Base-by-base conservation (phyloP, 2,329 filamentous ascomycete species). In the Macrophomina pseudophaseolina region DNA sequence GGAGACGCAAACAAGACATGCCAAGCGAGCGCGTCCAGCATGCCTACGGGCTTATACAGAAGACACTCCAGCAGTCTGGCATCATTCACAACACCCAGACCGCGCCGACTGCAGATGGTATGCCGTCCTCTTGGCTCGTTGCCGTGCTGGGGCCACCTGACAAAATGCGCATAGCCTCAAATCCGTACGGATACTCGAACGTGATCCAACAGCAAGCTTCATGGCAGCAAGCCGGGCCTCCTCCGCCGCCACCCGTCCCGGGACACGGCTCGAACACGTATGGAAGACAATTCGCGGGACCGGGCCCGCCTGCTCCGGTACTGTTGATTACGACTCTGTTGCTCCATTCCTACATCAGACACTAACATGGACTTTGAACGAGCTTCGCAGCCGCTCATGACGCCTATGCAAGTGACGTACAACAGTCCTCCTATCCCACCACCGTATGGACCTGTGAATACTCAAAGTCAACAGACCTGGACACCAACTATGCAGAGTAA, bases 21-120 rank as follows among this genome's bases (percentile, higher is more conserved):
- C 58, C 58, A 30, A 62, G 58, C 16, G 58, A 62, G 18, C 58
- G 58, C 3, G 58, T 62, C n/a, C 58, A 62, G n/a, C 58, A 62
- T n/a, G 58, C 58, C 58, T 62, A 62, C 44, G 58, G 42, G 42
- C 58, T 62, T 2, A 38, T 62, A 8, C 58, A 62, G 58, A 62
- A 62, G 58, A 62, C 58, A 4, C 44, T 62, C 14, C 58, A 62
- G 56, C 56, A 60, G 38, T 60, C 56, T 14, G 56, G 56, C 16
- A 60, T 60, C 40, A 46, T 60, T 32, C 58, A 62, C 42, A 14
- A 33, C 8, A 16, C 14, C 30, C 5, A 6, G 9, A 49, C 8
- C 18, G 30, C 35, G 18, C 58, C 49, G 1, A 23, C 16, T 6
- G 56, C 8, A n/a, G 16, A 11, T 18, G n/a, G 58, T 62, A n/a